These are phyloP conservation scores for Penicillium simplicissimum DNA, from an alignment of 495 filamentous ascomycete species.

Conservation along the genomic window DNA sequence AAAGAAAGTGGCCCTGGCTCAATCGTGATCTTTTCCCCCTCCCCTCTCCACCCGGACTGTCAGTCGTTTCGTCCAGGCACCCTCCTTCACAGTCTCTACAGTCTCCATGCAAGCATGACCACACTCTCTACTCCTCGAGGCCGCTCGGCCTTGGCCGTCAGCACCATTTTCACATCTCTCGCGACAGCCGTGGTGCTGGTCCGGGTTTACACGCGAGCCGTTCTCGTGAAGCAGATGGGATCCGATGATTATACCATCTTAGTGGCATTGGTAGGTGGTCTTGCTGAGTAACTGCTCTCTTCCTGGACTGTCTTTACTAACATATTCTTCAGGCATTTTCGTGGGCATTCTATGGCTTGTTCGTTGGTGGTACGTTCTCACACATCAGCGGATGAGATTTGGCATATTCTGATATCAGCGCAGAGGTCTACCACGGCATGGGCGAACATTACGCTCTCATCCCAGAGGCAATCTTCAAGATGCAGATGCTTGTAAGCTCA, in stretches of 20 bases:
- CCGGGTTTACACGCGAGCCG: constrained; percentile 55
- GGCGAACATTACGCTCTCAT: constrained; percentile 35
- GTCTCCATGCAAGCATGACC: constrained; percentile 29
- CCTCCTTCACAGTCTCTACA: constrained; percentile 1
- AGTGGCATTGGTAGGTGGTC: constrained; percentile 28
- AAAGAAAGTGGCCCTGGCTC: constrained; percentile 16
- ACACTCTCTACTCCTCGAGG: constrained; percentile 34
- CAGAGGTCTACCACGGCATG: constrained; percentile 41
- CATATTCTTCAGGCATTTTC: constrained; percentile 29
- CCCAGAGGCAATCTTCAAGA: constrained; percentile 19
- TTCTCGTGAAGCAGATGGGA: constrained; percentile 58
- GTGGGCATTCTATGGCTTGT: constrained; percentile 38
- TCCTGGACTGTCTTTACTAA: background rate
- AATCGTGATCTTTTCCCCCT: background rate
- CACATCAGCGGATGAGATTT: background rate
- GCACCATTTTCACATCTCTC: constrained; percentile 34
- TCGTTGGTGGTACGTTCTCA: constrained; percentile 32
- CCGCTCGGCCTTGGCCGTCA: constrained; percentile 32
- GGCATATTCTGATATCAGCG: constrained; percentile 11
- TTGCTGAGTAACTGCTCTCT: no score
- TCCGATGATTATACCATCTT: constrained; percentile 49
- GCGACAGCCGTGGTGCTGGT: constrained; percentile 32
- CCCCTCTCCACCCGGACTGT: background rate
- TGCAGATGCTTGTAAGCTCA: constrained; percentile 37
- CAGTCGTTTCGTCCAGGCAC: background rate